A percentile compares a stretch with the other conserved stretches of the same genome.
Conservation (phyloP, 257 asterid genomes). For the Eustoma russellianum region DNA sequence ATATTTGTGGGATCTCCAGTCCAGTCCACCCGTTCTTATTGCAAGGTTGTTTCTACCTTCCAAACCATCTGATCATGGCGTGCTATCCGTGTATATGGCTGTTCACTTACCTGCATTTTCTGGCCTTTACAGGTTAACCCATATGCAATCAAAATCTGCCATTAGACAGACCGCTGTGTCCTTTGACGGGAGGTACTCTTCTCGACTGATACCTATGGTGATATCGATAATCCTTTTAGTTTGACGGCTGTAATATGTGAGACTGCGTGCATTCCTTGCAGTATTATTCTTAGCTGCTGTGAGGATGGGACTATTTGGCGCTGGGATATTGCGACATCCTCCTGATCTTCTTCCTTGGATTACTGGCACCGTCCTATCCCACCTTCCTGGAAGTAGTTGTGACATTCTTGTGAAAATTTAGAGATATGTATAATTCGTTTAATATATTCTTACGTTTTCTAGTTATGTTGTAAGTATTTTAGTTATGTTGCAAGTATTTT, state of each 20-base stretch:
- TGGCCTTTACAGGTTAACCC: constrained; percentile 50
- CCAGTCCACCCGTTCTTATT: constrained; percentile 76
- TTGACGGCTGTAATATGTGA: constrained; percentile 1
- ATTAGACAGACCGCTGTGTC: constrained; percentile 94
- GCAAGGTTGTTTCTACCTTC: constrained; percentile 41
- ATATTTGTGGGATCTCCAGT: constrained; percentile 88
- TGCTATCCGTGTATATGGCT: background rate
- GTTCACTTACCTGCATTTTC: background rate
- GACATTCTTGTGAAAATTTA: too few relatives aligned
- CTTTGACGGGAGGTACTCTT: constrained; percentile 76
- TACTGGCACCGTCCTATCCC: too few relatives aligned
- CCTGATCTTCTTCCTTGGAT: too few relatives aligned
- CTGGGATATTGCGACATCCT: constrained; percentile 70
- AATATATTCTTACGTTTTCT: too few relatives aligned
- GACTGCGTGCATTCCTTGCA: constrained; percentile 25
- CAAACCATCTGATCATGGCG: background rate
- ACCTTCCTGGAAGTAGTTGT: too few relatives aligned
- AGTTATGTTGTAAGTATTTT: too few relatives aligned
- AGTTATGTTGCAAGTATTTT: too few relatives aligned
- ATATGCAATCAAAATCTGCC: constrained; percentile 75
- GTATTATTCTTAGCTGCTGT: constrained; percentile 92
- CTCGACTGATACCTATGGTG: background rate
- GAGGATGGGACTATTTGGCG: constrained; percentile 99
- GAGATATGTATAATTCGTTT: too few relatives aligned
- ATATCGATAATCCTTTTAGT: background rate